These are phyloP conservation scores for Olyra latifolia DNA, from an alignment of 176 grass and related monocot species.

Conservation along the genomic window DNA sequence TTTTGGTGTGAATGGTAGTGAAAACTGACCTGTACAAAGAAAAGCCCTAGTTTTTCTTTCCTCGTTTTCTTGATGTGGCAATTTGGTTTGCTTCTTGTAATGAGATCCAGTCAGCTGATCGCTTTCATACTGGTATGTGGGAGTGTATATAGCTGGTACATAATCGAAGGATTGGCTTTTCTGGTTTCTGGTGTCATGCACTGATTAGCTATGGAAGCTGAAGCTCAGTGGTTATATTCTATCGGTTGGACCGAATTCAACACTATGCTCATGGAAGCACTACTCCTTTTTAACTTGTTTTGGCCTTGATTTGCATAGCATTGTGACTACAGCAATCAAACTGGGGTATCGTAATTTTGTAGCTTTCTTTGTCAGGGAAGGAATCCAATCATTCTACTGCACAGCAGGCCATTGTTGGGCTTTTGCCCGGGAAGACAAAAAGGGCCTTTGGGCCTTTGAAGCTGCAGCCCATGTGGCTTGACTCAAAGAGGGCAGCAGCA, in stretches of 20 bases:
- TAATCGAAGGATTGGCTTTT: background rate
- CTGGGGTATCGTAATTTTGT: background rate
- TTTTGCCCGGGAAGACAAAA: no score
- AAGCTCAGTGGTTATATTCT: background rate
- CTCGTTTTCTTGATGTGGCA: background rate
- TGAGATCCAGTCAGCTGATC: background rate
- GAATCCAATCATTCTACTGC: background rate
- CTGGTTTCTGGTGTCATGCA: background rate
- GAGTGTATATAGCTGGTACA: background rate
- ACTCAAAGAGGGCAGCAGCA: no score
- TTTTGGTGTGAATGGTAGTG: constrained; percentile 37
- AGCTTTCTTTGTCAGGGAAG: background rate
- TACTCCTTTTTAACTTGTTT: background rate
- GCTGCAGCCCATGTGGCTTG: no score
- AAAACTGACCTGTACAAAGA: constrained; percentile 35
- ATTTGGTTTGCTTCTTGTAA: constrained; percentile 25
- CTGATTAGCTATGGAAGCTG: background rate
- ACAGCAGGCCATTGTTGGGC: background rate
- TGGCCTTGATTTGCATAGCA: background rate
- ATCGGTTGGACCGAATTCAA: background rate
- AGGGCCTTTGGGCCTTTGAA: no score
- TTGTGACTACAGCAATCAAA: background rate
- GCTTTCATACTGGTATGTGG: background rate
- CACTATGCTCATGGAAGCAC: background rate
- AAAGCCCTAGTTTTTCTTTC: background rate